phyloP scores from a whole-genome alignment of 805 yeast genomes.

The Starmerella ratchasimensis region DNA sequence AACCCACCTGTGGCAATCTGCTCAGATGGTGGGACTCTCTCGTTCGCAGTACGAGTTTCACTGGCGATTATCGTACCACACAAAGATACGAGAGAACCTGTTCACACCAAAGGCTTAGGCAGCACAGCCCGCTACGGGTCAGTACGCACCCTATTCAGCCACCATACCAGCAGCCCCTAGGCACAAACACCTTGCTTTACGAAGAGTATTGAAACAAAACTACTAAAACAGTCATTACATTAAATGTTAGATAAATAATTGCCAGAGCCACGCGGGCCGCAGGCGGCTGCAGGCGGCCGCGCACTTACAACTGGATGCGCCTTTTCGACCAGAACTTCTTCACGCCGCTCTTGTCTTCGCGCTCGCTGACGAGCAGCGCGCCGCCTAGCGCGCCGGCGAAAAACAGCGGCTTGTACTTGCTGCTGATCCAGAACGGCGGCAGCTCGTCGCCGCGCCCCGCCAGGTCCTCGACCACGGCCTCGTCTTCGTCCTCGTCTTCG shows the following conservation, averaged over 20 bases:
- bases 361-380: slow-evolving; percentile 57
- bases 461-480: slow-evolving; percentile 24
- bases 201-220: background rate
- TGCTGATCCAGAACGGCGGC: slow-evolving; percentile 50
- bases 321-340: slow-evolving; percentile 28
- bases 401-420: slow-evolving; percentile 60
- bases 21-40: too few species aligned
- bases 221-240: background rate
- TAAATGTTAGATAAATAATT: background rate
- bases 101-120: too few species aligned
- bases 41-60: too few species aligned
- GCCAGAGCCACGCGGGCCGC: too few species aligned
- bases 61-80: too few species aligned
- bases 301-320: slow-evolving; percentile 7
- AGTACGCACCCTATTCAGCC: too few species aligned
- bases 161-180: too few species aligned
- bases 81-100: too few species aligned
- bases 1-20: too few species aligned
- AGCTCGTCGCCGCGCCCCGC: slow-evolving; percentile 3
- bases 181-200: too few species aligned
- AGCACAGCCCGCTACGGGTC: too few species aligned
- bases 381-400: slow-evolving; percentile 40
- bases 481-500: slow-evolving; percentile 21
- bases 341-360: slow-evolving; percentile 43
- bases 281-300: too few species aligned